A percentile compares a stretch with the other conserved stretches of the same genome.
phyloP scores from a whole-genome alignment of 1,284 basidiomycete species.

The Cutaneotrichosporon spelunceum region DNA sequence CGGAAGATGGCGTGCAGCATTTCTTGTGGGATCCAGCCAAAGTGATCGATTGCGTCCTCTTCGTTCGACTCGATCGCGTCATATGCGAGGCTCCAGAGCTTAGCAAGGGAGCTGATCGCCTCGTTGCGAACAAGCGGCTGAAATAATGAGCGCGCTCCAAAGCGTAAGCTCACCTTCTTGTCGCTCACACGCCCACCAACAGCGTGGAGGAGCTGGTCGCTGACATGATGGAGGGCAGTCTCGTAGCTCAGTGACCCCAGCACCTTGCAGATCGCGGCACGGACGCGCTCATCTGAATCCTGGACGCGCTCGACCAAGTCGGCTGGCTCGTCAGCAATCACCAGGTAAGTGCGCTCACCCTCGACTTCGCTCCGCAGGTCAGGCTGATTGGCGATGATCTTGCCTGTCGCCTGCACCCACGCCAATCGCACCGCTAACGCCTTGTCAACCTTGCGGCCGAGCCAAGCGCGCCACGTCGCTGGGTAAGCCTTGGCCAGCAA shows the following conservation, averaged over 20 bases:
- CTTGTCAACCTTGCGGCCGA: conserved; percentile 76
- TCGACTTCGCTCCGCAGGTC: conserved; percentile 70
- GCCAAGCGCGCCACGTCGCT: conserved; percentile 80
- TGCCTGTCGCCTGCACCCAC: conserved; percentile 70
- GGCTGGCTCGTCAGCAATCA: conserved; percentile 53
- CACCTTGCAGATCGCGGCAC: conserved; percentile 76
- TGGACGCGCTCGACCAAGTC: conserved; percentile 64
- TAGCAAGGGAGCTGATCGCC: conserved; percentile 73
- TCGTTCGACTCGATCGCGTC: conserved; percentile 71
- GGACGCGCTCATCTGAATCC: conserved; percentile 89
- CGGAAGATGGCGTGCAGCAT: conserved; percentile 58
- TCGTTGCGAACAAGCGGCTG: conserved; percentile 75
- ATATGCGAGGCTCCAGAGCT: conserved; percentile 76
- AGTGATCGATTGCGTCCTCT: conserved; percentile 68
- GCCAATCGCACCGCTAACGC: conserved; percentile 66
- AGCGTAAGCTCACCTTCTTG: conserved; percentile 64
- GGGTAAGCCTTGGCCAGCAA: conserved; percentile 77
- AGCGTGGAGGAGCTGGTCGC: conserved; percentile 60
- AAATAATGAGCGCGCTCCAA: conserved; percentile 39
- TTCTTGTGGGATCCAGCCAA: conserved; percentile 87
- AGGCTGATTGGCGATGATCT: conserved; percentile 63
- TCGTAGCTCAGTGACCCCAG: conserved; percentile 87
- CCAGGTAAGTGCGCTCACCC: conserved; percentile 54
- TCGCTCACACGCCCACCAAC: conserved; percentile 75
- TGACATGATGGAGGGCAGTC: conserved; percentile 77